A percentile compares a stretch with the other conserved stretches of the same genome.
Evolutionary conservation across 192 early-diverging fungal species (phyloP).

Genomic region (Linnemannia elongata): DNA sequence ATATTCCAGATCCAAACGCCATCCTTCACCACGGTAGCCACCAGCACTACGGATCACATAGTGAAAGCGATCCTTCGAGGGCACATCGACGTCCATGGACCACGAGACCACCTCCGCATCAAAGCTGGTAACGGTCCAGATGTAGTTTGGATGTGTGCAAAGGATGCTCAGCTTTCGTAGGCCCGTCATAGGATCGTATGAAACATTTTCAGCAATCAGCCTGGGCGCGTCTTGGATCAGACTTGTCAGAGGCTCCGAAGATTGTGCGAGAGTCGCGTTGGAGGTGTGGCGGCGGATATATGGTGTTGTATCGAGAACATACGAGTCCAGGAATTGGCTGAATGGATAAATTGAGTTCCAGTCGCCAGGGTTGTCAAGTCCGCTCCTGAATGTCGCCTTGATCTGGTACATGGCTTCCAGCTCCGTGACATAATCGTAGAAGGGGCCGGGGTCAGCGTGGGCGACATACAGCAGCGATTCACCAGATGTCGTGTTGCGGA

Average conservation of each 20-base stretch:
- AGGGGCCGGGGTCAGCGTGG: conserved; percentile 70
- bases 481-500: conserved; percentile 72
- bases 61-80: conserved; percentile 51
- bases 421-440: conserved; percentile 56
- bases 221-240: conserved; percentile 46
- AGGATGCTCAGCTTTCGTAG: conserved; percentile 62
- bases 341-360: conserved; percentile 78
- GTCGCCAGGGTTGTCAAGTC: conserved; percentile 56
- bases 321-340: conserved; percentile 68
- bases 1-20: conserved; percentile 59
- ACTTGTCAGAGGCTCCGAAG: conserved; percentile 26
- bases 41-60: conserved; percentile 64
- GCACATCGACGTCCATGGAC: conserved; percentile 61
- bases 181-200: conserved; percentile 61
- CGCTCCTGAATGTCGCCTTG: conserved; percentile 38
- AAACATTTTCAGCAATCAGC: conserved; percentile 55
- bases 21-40: conserved; percentile 61
- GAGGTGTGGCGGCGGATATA: conserved; percentile 60
- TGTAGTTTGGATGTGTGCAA: conserved; percentile 61
- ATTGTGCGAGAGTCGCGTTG: conserved; percentile 29
- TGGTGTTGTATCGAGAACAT: conserved; percentile 59
- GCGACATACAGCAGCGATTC: conserved; percentile 68
- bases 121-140: conserved; percentile 77
- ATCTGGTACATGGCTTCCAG: conserved; percentile 59
- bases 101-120: conserved; percentile 70